phyloP scores from a whole-genome alignment of 2,329 filamentous ascomycete species.

The Cordyceps tenuipes region DNA sequence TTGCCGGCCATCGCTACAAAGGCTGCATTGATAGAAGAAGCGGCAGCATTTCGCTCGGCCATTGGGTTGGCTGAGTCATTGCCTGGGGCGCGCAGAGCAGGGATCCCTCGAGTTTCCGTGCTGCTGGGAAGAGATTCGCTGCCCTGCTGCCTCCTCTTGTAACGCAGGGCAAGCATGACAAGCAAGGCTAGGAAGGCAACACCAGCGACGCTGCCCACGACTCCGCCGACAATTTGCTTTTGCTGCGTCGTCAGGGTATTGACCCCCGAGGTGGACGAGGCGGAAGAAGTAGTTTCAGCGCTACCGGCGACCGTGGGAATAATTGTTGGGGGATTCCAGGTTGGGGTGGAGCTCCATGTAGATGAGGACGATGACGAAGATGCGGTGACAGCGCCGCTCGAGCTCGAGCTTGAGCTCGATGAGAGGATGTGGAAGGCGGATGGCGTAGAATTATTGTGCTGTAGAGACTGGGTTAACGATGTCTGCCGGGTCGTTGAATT shows the following conservation, averaged over 20 bases:
- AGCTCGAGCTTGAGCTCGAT: background rate
- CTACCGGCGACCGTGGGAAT: slow-evolving; percentile 17
- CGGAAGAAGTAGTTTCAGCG: slow-evolving; percentile 14
- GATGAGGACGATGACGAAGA: slow-evolving; percentile 3
- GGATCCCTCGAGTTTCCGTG: slow-evolving; percentile 20
- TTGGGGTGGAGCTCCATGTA: background rate
- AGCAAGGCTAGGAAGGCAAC: slow-evolving; percentile 48
- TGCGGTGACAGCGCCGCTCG: background rate
- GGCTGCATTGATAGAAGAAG: slow-evolving; percentile 37
- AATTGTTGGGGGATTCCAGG: slow-evolving; percentile 14
- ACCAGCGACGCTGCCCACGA: slow-evolving; percentile 51
- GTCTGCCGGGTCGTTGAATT: background rate
- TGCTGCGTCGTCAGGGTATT: slow-evolving; percentile 24
- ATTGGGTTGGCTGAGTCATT: slow-evolving; percentile 26
- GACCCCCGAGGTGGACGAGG: slow-evolving; percentile 11
- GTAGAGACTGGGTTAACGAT: background rate
- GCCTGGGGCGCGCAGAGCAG: slow-evolving; percentile 17
- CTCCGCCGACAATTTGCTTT: slow-evolving; percentile 43
- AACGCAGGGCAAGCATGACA: slow-evolving; percentile 44
- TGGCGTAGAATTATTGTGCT: background rate
- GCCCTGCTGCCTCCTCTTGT: slow-evolving; percentile 43
- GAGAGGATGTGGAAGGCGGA: background rate
- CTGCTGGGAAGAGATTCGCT: slow-evolving; percentile 15
- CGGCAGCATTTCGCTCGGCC: slow-evolving; percentile 33
- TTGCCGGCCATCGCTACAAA: slow-evolving; percentile 39